Evolutionary conservation across 2,329 filamentous ascomycete species (phyloP).

Genomic region (Decorospora gaudefroyi): DNA sequence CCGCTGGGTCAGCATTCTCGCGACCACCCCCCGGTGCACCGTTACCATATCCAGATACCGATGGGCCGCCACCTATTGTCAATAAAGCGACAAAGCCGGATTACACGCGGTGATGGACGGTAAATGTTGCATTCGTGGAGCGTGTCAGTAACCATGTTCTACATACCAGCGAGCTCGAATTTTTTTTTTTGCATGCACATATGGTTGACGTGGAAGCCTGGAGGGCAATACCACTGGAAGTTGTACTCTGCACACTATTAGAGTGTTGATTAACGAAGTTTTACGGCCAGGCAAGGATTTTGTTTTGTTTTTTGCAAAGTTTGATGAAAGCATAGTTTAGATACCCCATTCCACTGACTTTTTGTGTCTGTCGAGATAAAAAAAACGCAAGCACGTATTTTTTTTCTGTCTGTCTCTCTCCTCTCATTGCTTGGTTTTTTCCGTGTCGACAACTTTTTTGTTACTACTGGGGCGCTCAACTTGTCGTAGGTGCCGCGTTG

Average conservation of each 20-base stretch:
- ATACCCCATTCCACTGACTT: conserved; percentile 1
- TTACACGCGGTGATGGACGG: conserved; percentile 44
- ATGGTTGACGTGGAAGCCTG: neutral
- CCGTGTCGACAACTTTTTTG: too few relatives aligned
- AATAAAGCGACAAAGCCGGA: conserved; percentile 87
- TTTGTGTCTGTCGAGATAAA: neutral
- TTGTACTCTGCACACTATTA: too few relatives aligned
- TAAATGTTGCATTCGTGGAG: neutral
- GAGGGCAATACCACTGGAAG: too few relatives aligned
- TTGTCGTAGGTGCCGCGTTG: too few relatives aligned
- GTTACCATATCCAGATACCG: conserved; percentile 79
- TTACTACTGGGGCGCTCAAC: too few relatives aligned
- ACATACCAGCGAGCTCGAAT: neutral
- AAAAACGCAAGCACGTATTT: neutral
- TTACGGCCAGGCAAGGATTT: too few relatives aligned
- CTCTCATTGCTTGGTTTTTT: too few relatives aligned
- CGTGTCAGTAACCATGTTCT: neutral
- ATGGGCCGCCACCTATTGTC: conserved; percentile 79
- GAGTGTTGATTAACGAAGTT: conserved; percentile 1
- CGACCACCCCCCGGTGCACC: conserved; percentile 44
- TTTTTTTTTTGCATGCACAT: conserved; percentile 3
- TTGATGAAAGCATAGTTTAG: conserved; percentile 3
- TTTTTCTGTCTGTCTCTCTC: too few relatives aligned
- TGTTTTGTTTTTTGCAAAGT: too few relatives aligned
- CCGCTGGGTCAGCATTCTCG: conserved; percentile 29